Evolutionary conservation across 1,139 yeast species (phyloP), one percentile per base, ranked within the genome.

Genomic region (Hanseniaspora sp.): DNA sequence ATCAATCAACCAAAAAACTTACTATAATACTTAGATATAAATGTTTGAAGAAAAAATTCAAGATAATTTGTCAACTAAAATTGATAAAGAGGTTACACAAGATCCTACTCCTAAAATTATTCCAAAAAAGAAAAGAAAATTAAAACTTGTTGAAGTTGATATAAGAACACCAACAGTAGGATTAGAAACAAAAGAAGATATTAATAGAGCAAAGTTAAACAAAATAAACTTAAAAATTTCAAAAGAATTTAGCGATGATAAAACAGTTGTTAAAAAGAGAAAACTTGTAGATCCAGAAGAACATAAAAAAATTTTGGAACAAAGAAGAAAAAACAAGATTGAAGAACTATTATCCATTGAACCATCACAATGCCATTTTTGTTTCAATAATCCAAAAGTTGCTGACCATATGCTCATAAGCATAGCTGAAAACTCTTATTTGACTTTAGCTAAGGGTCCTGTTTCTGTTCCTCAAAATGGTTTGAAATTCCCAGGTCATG

Each of bases 401-500:
- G 94, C 84, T 60, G 74, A 85, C 3, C 95, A 87, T 65, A 79
- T 90, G 83, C 78, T 90, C 34, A 76, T 86, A 0, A 78, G 94
- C 0, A 82, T 90, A 55, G 92, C 86, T 0, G 74, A 75, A 9
- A 71, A 73, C 43, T 69, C 80, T 0, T 90, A 87, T 63, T 56
- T 88, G 57, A 84, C 96, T 0, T 74, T 83, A 15, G 95, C 96
- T 0, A 87, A 86, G 63, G 97, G 97, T 0, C 96, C 96, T 0
- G 68, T 90, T 33, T 77, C 87, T 0, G 68, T 75, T 43, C 75
- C 82, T 1, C 60, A 65, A 29, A 64, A 64, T 23, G 63, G 64
- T 9, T 64, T 76, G 63, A 72, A 74, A 9, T 81, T 86, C 63
- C 78, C 95, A 0, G 95, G 95, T 0, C 96, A 90, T 70, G 85